Percentiles rank a stretch among this genome's conserved stretches.
These are phyloP conservation scores for Nemania bipapillata DNA, from an alignment of 2,329 filamentous ascomycete species.

Conservation along the genomic window DNA sequence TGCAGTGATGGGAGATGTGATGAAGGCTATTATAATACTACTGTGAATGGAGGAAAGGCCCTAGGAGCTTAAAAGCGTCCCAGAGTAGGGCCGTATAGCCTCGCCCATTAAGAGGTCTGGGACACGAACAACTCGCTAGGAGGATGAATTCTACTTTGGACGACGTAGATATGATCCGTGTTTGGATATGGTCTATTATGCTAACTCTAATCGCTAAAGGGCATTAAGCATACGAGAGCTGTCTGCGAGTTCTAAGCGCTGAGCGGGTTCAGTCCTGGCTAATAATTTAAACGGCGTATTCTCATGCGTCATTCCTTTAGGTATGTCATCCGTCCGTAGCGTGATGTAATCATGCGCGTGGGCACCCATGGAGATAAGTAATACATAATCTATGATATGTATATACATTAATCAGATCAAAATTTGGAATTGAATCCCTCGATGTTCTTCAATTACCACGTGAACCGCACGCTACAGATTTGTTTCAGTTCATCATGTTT, in stretches of 20 bases:
- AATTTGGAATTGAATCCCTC: neutral
- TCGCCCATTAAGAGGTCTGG: too few species aligned
- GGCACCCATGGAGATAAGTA: neutral
- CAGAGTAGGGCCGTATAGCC: too few species aligned
- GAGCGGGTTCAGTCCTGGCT: too few species aligned
- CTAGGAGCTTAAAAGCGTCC: too few species aligned
- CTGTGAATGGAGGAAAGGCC: too few species aligned
- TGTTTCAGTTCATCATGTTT: neutral
- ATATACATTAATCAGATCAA: neutral
- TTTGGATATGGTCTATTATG: slow-evolving; percentile 2
- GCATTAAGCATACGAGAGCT: neutral
- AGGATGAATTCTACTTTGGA: neutral
- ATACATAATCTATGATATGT: neutral
- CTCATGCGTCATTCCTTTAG: neutral
- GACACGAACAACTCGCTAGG: too few species aligned
- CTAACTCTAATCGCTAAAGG: neutral
- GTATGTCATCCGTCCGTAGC: neutral
- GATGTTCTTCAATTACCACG: neutral
- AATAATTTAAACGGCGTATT: too few species aligned
- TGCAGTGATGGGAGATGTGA: too few species aligned
- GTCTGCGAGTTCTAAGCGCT: neutral
- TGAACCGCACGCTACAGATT: neutral
- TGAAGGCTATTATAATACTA: too few species aligned
- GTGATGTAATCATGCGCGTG: slow-evolving; percentile 22
- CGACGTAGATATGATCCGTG: slow-evolving; percentile 18